Evolutionary conservation across 1,284 basidiomycete species (phyloP), one percentile per base, ranked within the genome.

Genomic region (Ustilago vetiveriae): DNA sequence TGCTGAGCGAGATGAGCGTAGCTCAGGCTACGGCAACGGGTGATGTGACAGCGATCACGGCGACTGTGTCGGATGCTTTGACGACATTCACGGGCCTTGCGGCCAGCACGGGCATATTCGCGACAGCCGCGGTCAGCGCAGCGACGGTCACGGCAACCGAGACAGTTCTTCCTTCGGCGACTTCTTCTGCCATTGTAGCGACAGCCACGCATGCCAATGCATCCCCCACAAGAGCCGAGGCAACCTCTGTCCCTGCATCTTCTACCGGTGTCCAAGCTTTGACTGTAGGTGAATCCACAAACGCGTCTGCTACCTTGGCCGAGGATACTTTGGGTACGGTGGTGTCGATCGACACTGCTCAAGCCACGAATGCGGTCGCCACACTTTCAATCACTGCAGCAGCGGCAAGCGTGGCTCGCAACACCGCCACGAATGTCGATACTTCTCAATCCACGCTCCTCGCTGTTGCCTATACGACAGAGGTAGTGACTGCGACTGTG

Each of bases 1-100:
- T 69, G 37, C 51, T 55, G 45, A 33, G 16, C 6, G 45, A 55
- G 48, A 13, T 69, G 43, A 59, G 66, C 37, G 24, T 27, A 29
- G 24, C 39, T 2, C 54, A 69, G 42, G 58, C 55, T 9, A 58
- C 55, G n/a, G 59, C 59, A 17, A 64, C 51, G 26, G 35, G 35
- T 4, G 19, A 6, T 14, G 40, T 69, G 14, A 49, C 55, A 3
- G 66, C 54, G 7, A 59, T 69, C 38, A 69, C 54, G 4, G 66
- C 59, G 30, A 64, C 55, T 3, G 54, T 69, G 14, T 51, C 50
- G 11, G 55, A 51, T 22, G 23, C 40, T 13, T 1, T 54, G 45
- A 63, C 59, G 14, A 50, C 46, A 7, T 69, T 54, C 29, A 63
- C 59, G 2, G 59, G 55, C 23, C 37, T 30, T 1, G 17, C 57